Evolutionary conservation across 148 eudicot species (phyloP).

Genomic region (Silene uniflora): DNA sequence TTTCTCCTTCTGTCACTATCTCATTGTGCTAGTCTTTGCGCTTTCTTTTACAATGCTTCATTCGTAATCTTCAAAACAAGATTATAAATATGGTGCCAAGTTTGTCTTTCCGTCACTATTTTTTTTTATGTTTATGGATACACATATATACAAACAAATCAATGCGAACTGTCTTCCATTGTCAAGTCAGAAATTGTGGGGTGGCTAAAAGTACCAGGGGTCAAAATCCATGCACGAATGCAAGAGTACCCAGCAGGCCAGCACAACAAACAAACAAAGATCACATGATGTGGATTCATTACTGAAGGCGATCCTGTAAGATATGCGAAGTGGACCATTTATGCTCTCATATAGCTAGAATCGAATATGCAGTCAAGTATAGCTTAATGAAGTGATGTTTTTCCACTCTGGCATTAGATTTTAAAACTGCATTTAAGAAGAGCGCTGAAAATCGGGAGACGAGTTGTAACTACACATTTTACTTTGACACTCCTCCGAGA

Average conservation of each 20-base stretch:
- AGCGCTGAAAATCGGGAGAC: neutral
- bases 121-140: neutral
- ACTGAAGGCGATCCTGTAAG: neutral
- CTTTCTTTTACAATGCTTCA: neutral
- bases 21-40: neutral
- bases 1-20: too few relatives aligned
- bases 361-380: neutral
- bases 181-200: neutral
- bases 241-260: neutral
- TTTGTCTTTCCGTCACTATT: neutral
- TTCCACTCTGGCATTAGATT: neutral
- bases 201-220: neutral
- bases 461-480: too few relatives aligned
- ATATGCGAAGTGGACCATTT: neutral
- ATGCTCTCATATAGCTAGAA: neutral
- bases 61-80: neutral
- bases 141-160: neutral
- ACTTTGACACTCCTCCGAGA: too few relatives aligned
- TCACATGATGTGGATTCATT: neutral
- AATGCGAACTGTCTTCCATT: constrained; percentile 1
- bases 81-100: neutral
- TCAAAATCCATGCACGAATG: neutral
- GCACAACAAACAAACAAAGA: constrained; percentile 11
- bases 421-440: neutral
- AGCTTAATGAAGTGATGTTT: neutral